Evolutionary conservation across 2,329 filamentous ascomycete genomes (phyloP), one percentile per base, ranked within the genome.

Genomic region (Calycina herbarum): DNA sequence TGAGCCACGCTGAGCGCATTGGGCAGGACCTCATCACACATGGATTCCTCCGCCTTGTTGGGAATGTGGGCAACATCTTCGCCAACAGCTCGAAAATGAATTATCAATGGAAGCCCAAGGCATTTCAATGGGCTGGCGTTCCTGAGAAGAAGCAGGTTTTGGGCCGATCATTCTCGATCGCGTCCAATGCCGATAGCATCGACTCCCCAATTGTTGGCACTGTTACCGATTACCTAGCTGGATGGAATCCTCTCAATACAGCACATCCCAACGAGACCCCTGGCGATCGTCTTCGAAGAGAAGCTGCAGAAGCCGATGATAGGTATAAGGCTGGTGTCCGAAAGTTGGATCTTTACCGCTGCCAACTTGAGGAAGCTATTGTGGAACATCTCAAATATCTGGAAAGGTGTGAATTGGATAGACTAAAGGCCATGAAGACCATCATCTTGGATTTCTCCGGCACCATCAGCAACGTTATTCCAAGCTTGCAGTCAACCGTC

Each of bases 371-470:
- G 79, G 93, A 99, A 78, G 89, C 93, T 64, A 97, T 99, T 77
- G 88, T 96, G 69, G 85, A 94, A 59, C 94, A 98, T 76, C 85
- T 99, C 71, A 93, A 89, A 77, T 99, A 97, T 79, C 92, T 99
- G 79, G 95, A 99, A 82, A 92, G 94, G 68, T 99, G 95, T 78
- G 95, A 99, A 79, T 82, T 98, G 67, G 96, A 99, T 78, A 88
- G 96, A 68, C 84, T 99, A 59, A 98, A 96, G 83, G 95, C 96
- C 24, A 95, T 99, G 83, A 98, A 99, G 83, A 94, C 94, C 29
- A 96, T 99, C 62, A 90, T 99, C 68, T 86, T 99, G 56, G 96
- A 99, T 79, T 98, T 99, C 78, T 97, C 94, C 4, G 95, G 95
- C 57, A 93, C 94, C 45, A 92, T 99, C 77, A 94, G 94, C 83